Evolutionary conservation across 768 basidiomycete genomes (phyloP), one percentile per base, ranked within the genome.

Genomic region (Hydnomerulius pinastri): DNA sequence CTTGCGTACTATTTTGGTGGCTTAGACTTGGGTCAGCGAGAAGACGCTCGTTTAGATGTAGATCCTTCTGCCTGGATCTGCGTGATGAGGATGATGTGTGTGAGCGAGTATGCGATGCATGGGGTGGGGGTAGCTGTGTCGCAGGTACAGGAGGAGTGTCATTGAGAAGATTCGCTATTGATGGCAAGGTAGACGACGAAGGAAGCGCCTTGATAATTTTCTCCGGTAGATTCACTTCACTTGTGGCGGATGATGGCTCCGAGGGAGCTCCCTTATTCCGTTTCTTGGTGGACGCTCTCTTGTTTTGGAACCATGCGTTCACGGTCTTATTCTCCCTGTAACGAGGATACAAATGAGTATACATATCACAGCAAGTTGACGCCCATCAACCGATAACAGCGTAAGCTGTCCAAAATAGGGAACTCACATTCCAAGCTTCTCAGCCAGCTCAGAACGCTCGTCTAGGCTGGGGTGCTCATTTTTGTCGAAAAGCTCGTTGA

Each of bases 221-320:
- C 38, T 66, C 59, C 36, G 40, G 28, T 11, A 42, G 51, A 25
- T 30, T 37, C 33, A 38, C 28, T 39, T 60, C 62, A 43, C 57
- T 61, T 50, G 60, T 61, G 67, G 67, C 62, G 52, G 71, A 51
- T 47, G 68, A 56, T 52, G 62, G 57, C 32, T 70, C 75, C 33
- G 51, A 57, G 46, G 54, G 53, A 18, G 61, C 61, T 65, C 74
- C 65, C 77, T 78, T 67, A 73, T 78, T 73, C 18, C 78, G 73
- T 70, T 90, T 90, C 78, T 89, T 90, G 59, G 81, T 82, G 11
- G 87, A 89, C 6, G 89, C 88, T 47, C 89, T 78, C 75, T 90
- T 90, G 66, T 90, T 90, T 72, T 90, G 88, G 70, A 90, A 91
- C 85, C 87, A 90, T 12, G 89, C 86, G 65, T 87, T 87, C 64